Evolutionary conservation across 1,284 basidiomycete genomes (phyloP).

Genomic region (Moesziomyces sp.): DNA sequence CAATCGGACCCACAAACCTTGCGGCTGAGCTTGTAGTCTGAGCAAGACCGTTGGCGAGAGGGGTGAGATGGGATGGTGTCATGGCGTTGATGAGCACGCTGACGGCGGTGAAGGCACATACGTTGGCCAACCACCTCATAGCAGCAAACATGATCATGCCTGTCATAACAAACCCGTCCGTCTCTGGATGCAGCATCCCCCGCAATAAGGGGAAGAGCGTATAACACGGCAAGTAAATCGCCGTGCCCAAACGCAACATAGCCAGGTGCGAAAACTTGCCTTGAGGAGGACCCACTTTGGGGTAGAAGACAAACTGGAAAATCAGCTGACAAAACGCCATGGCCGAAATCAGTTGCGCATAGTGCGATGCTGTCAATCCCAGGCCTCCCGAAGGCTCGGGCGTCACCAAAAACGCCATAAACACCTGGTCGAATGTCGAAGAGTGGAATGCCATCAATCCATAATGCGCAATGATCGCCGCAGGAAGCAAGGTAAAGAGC

Average conservation of each 20-base stretch:
- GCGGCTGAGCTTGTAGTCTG: conserved; percentile 68
- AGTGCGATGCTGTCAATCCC: conserved; percentile 66
- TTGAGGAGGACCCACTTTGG: conserved; percentile 72
- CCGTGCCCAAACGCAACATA: conserved; percentile 62
- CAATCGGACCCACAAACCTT: conserved; percentile 68
- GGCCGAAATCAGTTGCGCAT: conserved; percentile 65
- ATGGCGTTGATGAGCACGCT: conserved; percentile 68
- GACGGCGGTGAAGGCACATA: conserved; percentile 67
- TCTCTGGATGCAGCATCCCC: conserved; percentile 67
- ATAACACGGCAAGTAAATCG: conserved; percentile 53
- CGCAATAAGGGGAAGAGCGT: conserved; percentile 69
- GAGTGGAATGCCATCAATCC: conserved; percentile 65
- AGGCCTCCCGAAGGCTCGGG: conserved; percentile 63
- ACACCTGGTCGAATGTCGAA: conserved; percentile 67
- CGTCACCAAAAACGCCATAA: conserved; percentile 68
- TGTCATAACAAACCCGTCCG: conserved; percentile 69
- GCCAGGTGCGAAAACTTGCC: conserved; percentile 64
- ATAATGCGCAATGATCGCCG: conserved; percentile 66
- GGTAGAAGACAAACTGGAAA: conserved; percentile 72
- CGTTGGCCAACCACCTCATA: conserved; percentile 68
- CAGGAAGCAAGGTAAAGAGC: conserved; percentile 57
- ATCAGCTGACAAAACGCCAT: conserved; percentile 62
- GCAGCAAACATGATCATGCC: conserved; percentile 69
- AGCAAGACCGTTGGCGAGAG: conserved; percentile 69
- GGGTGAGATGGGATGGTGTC: conserved; percentile 68